phyloP scores from a whole-genome alignment of 345 rosid species.

The Brassica rapa region DNA sequence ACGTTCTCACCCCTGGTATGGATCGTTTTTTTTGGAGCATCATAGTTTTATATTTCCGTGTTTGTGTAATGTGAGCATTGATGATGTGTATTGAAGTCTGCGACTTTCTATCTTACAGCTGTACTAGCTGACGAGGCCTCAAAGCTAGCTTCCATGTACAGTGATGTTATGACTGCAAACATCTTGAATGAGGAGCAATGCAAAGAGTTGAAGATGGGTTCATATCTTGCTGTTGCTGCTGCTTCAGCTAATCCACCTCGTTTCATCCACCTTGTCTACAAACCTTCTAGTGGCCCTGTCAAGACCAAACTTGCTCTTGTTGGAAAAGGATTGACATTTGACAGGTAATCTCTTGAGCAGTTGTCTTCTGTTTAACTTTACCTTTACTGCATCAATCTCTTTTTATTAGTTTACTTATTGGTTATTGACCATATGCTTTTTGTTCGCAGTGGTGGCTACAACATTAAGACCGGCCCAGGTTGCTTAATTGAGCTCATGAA shows the following conservation, averaged over 20 bases:
- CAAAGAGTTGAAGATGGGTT: conserved; percentile 92
- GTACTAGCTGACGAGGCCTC: conserved; percentile 89
- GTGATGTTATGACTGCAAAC: conserved; percentile 78
- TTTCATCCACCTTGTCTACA: conserved; percentile 91
- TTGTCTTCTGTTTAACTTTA: not conserved
- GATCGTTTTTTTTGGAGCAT: conserved; percentile 13
- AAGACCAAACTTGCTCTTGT: conserved; percentile 83
- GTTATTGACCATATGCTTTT: conserved; percentile 7
- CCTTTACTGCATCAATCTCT: not conserved
- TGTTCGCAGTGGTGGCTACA: conserved; percentile 87
- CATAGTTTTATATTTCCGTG: not conserved
- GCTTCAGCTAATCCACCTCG: conserved; percentile 88
- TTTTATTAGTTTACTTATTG: not conserved
- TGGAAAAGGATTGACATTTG: conserved; percentile 95
- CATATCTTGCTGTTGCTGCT: conserved; percentile 95
- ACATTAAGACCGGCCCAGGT: conserved; percentile 91
- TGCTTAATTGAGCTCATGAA: conserved; percentile 89
- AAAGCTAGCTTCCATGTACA: conserved; percentile 67
- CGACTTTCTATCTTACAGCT: conserved; percentile 51
- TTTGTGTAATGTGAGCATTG: not conserved
- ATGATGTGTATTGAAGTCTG: not conserved
- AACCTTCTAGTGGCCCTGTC: conserved; percentile 69
- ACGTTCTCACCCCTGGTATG: conserved; percentile 92
- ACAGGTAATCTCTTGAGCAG: conserved; percentile 78
- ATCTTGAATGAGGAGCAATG: conserved; percentile 81